Evolutionary conservation across 2,329 filamentous ascomycete genomes (phyloP).

Genomic region (Didymella lethalis): DNA sequence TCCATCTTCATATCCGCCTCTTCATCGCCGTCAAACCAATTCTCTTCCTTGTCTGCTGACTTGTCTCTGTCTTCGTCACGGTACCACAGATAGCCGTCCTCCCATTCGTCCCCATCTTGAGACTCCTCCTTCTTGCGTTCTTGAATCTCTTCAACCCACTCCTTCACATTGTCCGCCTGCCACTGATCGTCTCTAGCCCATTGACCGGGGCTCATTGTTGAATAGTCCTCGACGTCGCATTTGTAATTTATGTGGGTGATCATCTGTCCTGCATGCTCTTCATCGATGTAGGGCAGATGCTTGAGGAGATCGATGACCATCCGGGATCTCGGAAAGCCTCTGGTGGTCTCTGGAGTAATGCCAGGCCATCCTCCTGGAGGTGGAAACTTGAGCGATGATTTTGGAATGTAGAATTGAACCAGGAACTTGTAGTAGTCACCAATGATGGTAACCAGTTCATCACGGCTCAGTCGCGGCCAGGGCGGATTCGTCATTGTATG

Average conservation of each 20-base stretch:
- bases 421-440: neutral
- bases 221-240: neutral
- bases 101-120: neutral
- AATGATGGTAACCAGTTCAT: neutral
- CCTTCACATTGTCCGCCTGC: neutral
- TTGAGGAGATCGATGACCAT: neutral
- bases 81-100: neutral
- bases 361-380: neutral
- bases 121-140: neutral
- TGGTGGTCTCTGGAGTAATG: neutral
- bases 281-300: neutral
- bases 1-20: neutral
- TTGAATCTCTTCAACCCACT: neutral
- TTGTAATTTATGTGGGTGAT: neutral
- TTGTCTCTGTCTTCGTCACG: neutral
- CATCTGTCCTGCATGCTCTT: neutral
- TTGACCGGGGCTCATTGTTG: neutral
- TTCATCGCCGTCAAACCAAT: neutral
- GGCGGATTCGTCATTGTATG: neutral
- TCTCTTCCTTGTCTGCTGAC: neutral
- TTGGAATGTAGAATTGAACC: neutral
- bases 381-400: neutral
- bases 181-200: neutral
- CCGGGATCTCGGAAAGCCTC: neutral
- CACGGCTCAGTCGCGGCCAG: neutral